phyloP scores from a whole-genome alignment of 1,284 basidiomycete genomes.

The Ustanciosporium gigantosporum region DNA sequence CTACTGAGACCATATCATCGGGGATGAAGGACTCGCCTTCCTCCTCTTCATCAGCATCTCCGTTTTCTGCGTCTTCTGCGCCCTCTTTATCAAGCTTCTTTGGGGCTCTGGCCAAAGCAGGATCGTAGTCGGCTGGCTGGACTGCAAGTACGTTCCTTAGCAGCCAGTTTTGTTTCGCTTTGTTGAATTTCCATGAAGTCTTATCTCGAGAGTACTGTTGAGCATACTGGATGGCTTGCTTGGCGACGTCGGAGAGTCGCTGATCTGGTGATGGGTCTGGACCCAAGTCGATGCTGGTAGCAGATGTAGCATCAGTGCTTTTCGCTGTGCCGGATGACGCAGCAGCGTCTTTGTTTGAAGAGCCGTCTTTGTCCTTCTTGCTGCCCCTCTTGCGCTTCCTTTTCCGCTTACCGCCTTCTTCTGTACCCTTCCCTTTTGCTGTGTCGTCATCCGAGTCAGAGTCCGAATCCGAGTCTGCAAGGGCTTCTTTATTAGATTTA shows the following conservation, averaged over 20 bases:
- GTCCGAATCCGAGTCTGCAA: too few species aligned
- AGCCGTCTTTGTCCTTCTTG: conserved; percentile 15
- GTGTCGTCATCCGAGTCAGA: conserved; percentile 4
- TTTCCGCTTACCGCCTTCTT: conserved; percentile 24
- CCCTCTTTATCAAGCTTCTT: background rate
- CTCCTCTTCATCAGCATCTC: conserved; percentile 15
- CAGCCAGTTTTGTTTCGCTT: conserved; percentile 45
- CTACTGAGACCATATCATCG: conserved; percentile 26
- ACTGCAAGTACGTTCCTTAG: conserved; percentile 32
- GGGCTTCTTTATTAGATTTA: too few species aligned
- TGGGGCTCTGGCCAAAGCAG: conserved; percentile 15
- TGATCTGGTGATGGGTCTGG: conserved; percentile 28
- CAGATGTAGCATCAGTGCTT: background rate
- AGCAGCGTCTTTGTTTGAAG: background rate
- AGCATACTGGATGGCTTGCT: conserved; percentile 38
- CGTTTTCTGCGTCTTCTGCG: background rate
- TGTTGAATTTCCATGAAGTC: conserved; percentile 44
- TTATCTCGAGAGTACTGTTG: conserved; percentile 24
- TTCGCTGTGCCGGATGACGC: background rate
- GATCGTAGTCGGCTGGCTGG: conserved; percentile 28
- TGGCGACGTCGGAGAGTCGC: conserved; percentile 34
- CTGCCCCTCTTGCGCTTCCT: conserved; percentile 30
- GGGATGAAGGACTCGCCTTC: conserved; percentile 38
- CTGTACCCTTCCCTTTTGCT: too few species aligned
- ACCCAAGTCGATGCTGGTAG: conserved; percentile 10